Evolutionary conservation across 148 eudicot genomes (phyloP).

Genomic region (Euryodendron excelsum): DNA sequence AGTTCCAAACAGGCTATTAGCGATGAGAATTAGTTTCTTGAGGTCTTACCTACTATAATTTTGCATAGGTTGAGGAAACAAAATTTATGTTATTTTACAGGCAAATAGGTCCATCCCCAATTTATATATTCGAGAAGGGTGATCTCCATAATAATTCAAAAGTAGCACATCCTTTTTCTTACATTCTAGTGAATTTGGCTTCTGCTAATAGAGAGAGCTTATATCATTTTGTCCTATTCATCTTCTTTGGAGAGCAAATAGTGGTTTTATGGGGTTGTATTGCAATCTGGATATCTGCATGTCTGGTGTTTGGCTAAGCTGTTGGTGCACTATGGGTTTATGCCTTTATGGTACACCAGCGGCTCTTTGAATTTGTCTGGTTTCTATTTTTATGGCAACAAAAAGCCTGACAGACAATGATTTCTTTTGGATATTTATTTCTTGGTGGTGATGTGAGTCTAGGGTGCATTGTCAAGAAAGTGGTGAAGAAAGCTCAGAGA

Average conservation of each 20-base stretch:
- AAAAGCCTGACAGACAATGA: neutral
- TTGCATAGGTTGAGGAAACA: neutral
- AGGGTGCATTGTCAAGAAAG: constrained; percentile 98
- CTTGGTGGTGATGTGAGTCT: constrained; percentile 17
- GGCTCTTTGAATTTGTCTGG: neutral
- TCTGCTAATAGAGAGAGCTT: constrained; percentile 2
- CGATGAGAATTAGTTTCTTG: neutral
- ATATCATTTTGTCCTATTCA: neutral
- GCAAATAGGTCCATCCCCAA: too few relatives aligned
- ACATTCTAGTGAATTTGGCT: neutral
- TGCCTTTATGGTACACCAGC: neutral
- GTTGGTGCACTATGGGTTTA: neutral
- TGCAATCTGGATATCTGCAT: neutral
- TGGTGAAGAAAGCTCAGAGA: constrained; percentile 92
- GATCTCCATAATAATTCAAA: neutral
- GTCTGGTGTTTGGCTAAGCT: neutral
- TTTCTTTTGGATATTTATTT: neutral
- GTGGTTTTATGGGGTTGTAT: neutral
- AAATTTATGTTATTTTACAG: too few relatives aligned
- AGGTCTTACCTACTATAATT: neutral
- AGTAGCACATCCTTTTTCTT: neutral
- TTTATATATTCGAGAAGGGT: too few relatives aligned
- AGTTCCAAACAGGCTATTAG: too few relatives aligned
- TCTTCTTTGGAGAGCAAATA: neutral
- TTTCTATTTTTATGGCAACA: neutral